Percentiles rank a stretch among this genome's conserved stretches.
Conservation (phyloP, 2,329 filamentous ascomycete genomes). For the Leptographium radiaticola region DNA sequence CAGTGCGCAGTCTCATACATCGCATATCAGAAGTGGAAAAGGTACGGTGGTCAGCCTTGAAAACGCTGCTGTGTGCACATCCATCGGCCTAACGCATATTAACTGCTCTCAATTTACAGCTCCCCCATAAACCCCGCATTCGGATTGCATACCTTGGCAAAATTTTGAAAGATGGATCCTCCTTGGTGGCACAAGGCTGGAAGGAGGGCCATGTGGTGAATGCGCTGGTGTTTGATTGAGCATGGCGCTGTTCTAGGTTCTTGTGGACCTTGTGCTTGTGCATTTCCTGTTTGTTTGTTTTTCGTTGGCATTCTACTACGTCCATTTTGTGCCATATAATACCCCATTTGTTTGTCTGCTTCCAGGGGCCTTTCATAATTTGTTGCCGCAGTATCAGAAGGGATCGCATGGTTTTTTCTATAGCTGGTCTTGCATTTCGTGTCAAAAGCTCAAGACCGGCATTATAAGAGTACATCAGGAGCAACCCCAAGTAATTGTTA, state of each 20-base stretch:
- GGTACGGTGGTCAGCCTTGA: slow-evolving; percentile 29
- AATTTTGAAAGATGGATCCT: slow-evolving; percentile 55
- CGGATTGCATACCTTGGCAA: slow-evolving; percentile 72
- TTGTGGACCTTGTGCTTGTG: too few relatives aligned
- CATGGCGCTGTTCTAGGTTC: background rate
- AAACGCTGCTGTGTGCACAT: background rate
- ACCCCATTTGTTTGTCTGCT: background rate
- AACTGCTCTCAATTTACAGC: slow-evolving; percentile 24
- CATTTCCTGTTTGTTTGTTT: too few relatives aligned
- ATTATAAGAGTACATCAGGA: too few relatives aligned
- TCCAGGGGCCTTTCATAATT: background rate
- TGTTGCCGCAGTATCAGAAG: too few relatives aligned
- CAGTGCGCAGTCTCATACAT: slow-evolving; percentile 48
- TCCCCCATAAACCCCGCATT: slow-evolving; percentile 45
- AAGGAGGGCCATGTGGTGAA: slow-evolving; percentile 63
- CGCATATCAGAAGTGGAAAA: slow-evolving; percentile 50
- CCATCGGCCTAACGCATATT: background rate
- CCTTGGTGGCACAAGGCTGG: slow-evolving; percentile 62
- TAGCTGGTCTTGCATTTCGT: too few relatives aligned
- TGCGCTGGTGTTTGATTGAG: slow-evolving; percentile 48
- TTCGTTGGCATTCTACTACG: too few relatives aligned
- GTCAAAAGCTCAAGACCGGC: too few relatives aligned
- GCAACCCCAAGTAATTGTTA: too few relatives aligned
- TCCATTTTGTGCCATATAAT: background rate
- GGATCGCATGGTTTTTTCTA: too few relatives aligned